phyloP scores from a whole-genome alignment of 1,284 basidiomycete genomes.

The Bondarzewia mesenterica region DNA sequence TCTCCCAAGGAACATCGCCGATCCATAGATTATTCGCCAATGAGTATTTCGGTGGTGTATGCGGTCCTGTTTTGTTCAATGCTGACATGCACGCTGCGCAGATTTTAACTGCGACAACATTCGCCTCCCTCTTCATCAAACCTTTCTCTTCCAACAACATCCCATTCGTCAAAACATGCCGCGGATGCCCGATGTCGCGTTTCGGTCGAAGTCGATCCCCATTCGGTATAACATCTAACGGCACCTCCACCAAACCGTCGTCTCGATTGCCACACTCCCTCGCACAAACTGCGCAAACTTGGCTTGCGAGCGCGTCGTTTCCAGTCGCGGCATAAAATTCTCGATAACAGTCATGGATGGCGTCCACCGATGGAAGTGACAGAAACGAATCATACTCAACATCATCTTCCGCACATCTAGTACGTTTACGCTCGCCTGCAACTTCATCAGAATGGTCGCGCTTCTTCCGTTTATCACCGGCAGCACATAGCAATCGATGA shows the following conservation, averaged over 20 bases:
- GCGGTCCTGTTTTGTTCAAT: neutral
- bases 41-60: neutral
- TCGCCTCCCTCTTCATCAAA: too few species aligned
- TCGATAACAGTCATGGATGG: neutral
- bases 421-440: too few species aligned
- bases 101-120: neutral
- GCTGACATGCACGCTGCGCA: neutral
- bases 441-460: too few species aligned
- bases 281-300: neutral
- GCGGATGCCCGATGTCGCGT: neutral
- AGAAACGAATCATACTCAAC: too few species aligned
- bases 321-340: neutral
- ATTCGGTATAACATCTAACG: neutral
- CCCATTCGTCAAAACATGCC: neutral
- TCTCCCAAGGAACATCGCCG: conserved; percentile 18
- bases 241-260: neutral
- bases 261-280: neutral
- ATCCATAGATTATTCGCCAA: conserved; percentile 16
- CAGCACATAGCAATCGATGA: too few species aligned
- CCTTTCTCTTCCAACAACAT: neutral
- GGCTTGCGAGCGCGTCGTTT: neutral
- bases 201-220: neutral
- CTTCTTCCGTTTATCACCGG: too few species aligned
- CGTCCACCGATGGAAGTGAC: neutral
- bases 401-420: too few species aligned